These are phyloP conservation scores for Solanum appendiculatum DNA, from an alignment of 257 asterid species.

Conservation along the genomic window DNA sequence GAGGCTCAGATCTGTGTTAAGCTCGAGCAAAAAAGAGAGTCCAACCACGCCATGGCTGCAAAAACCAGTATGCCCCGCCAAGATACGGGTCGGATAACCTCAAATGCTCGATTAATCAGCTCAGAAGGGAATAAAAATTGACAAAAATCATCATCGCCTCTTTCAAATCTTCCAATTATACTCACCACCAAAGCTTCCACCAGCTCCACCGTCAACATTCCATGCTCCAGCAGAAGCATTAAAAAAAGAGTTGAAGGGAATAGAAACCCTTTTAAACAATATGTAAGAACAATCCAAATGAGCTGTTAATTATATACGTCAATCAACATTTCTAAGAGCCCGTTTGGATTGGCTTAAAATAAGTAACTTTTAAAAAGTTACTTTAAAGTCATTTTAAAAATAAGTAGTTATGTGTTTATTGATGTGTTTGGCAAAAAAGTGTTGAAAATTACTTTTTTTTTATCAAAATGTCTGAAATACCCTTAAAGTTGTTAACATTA, in stretches of 20 bases:
- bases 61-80: slow-evolving; percentile 27
- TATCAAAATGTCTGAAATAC: too few relatives aligned
- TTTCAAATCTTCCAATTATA: not conserved
- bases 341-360: too few relatives aligned
- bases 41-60: slow-evolving; percentile 10
- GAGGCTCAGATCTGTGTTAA: not conserved
- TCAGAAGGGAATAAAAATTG: not conserved
- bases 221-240: not conserved
- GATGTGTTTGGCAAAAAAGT: too few relatives aligned
- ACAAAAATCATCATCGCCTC: not conserved
- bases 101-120: not conserved
- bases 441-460: too few relatives aligned
- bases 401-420: too few relatives aligned
- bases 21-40: not conserved
- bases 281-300: not conserved
- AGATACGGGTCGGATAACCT: slow-evolving; percentile 26
- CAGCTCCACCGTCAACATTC: not conserved
- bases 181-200: not conserved
- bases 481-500: too few relatives aligned
- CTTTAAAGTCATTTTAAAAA: too few relatives aligned
- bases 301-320: not conserved
- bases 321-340: too few relatives aligned
- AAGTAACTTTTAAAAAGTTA: too few relatives aligned
- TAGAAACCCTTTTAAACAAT: not conserved
- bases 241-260: too few relatives aligned